Evolutionary conservation across 2,329 filamentous ascomycete species (phyloP).

Genomic region (Lasiodiplodia theobromae): DNA sequence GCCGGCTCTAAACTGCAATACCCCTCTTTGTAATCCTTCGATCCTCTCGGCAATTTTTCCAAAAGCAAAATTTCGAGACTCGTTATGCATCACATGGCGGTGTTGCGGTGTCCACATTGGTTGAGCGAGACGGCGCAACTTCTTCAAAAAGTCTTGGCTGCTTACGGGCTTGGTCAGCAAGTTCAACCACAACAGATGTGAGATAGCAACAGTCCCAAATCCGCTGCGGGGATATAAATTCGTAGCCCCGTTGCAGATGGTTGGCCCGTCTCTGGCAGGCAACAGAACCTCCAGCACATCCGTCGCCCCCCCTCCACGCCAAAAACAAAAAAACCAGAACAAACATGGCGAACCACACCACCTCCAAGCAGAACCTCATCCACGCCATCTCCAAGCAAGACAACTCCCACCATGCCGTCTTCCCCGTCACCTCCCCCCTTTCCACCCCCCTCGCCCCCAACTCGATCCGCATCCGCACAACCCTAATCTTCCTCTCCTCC

Average conservation of each 20-base stretch:
- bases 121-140: not conserved
- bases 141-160: not conserved
- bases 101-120: not conserved
- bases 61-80: too few relatives aligned
- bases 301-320: too few relatives aligned
- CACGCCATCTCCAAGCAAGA: conserved; percentile 34
- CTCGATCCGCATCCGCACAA: not conserved
- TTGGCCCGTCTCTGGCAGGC: not conserved
- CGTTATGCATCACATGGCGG: too few relatives aligned
- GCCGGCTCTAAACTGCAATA: too few relatives aligned
- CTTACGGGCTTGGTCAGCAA: not conserved
- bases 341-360: conserved; percentile 27
- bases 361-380: conserved; percentile 31
- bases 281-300: not conserved
- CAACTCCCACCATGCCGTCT: conserved; percentile 21
- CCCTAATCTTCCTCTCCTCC: conserved; percentile 29
- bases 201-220: not conserved
- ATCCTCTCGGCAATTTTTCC: too few relatives aligned
- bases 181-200: not conserved
- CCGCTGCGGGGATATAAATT: not conserved
- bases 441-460: conserved; percentile 18
- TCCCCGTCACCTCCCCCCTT: conserved; percentile 19
- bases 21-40: too few relatives aligned
- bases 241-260: not conserved
- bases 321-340: not conserved